These are phyloP conservation scores for Elongisporangium anandrum DNA, from an alignment of 352 stramenopile genomes.

Conservation along the genomic window DNA sequence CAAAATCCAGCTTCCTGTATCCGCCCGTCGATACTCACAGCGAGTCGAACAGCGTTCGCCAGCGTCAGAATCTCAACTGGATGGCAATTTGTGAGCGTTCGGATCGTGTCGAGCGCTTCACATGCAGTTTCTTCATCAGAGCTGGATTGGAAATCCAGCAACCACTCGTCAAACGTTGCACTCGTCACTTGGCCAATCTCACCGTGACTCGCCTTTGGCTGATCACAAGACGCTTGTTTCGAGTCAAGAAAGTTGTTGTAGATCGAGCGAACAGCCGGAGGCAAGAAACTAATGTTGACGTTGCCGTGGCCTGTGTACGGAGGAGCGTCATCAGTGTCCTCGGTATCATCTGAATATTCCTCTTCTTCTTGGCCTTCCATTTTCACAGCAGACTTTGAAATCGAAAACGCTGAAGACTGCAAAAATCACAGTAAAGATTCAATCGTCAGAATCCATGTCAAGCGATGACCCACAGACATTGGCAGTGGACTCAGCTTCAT, in stretches of 20 bases:
- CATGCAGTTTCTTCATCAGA: conserved; percentile 19
- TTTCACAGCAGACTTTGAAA: conserved; percentile 13
- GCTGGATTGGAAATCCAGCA: conserved; percentile 37
- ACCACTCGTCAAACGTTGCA: conserved; percentile 36
- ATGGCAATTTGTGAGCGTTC: conserved; percentile 20
- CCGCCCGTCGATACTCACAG: conserved; percentile 28
- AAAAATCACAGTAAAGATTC: conserved; percentile 1
- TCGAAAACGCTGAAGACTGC: conserved; percentile 32
- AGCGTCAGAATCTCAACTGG: conserved; percentile 21
- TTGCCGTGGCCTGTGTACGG: not conserved
- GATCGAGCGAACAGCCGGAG: conserved; percentile 25
- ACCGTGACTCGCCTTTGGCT: conserved; percentile 6
- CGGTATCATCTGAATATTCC: conserved; percentile 2
- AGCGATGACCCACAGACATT: too few species aligned
- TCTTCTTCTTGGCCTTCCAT: conserved; percentile 12
- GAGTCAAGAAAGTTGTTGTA: conserved; percentile 15
- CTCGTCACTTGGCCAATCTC: conserved; percentile 21
- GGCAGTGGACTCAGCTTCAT: not conserved
- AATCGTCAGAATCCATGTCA: too few species aligned
- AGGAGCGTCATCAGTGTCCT: conserved; percentile 1
- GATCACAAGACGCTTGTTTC: conserved; percentile 2
- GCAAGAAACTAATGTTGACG: conserved; percentile 43
- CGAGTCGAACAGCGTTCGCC: conserved; percentile 29
- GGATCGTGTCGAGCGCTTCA: conserved; percentile 35
- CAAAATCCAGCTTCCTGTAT: conserved; percentile 34